These are phyloP conservation scores for Bipolaris sorokiniana DNA, from an alignment of 2,329 filamentous ascomycete species.

Conservation along the genomic window DNA sequence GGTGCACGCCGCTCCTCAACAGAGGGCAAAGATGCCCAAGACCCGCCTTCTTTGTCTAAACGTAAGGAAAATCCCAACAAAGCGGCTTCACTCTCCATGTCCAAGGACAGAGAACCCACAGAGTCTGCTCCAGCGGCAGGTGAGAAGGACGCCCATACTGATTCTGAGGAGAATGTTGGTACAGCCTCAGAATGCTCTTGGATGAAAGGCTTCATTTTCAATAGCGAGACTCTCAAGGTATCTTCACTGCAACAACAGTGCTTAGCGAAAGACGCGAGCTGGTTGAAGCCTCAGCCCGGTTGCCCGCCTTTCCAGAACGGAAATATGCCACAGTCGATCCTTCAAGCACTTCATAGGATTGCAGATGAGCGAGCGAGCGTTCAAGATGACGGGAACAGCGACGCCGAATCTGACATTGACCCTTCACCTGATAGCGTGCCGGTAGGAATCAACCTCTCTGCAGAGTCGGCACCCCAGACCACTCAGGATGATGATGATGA, in stretches of 20 bases:
- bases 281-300: constrained; percentile 42
- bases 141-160: background rate
- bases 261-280: constrained; percentile 53
- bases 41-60: background rate
- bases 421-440: constrained; percentile 21
- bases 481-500: constrained; percentile 14
- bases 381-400: constrained; percentile 18
- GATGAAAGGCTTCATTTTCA: constrained; percentile 34
- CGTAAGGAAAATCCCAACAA: background rate
- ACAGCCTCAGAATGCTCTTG: constrained; percentile 21
- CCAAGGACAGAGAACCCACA: background rate
- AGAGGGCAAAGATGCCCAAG: background rate
- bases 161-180: background rate
- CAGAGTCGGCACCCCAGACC: constrained; percentile 8
- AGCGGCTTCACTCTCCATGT: background rate
- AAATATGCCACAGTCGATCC: constrained; percentile 49
- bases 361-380: constrained; percentile 27
- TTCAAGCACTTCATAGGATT: constrained; percentile 27
- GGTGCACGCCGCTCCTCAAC: background rate
- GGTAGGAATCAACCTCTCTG: constrained; percentile 11
- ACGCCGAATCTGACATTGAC: constrained; percentile 19
- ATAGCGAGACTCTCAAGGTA: constrained; percentile 34
- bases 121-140: background rate
- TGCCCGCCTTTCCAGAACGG: constrained; percentile 40
- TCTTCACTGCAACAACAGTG: constrained; percentile 58